phyloP scores from a whole-genome alignment of 139 green algal genomes.

The Spirogloea muscicola region DNA sequence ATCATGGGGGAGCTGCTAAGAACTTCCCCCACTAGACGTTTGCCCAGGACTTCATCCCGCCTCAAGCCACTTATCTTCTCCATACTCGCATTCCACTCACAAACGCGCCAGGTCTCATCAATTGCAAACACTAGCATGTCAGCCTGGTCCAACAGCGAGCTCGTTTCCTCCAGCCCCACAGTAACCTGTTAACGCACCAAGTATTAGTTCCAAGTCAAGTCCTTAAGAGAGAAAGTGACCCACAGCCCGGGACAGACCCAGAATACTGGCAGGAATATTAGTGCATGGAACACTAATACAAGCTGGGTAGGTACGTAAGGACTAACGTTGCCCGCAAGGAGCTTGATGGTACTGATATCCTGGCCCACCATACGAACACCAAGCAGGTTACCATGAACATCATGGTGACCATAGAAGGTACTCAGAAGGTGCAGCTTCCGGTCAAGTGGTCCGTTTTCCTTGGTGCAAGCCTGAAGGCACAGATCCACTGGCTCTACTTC shows the following conservation, averaged over 20 bases:
- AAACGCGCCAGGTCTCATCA: slow-evolving; percentile 20
- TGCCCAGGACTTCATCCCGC: slow-evolving; percentile 15
- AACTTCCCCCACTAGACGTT: slow-evolving; percentile 31
- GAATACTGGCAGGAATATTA: no score
- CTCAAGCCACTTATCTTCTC: slow-evolving; percentile 5
- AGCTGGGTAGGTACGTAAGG: no score
- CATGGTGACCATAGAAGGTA: slow-evolving; percentile 25
- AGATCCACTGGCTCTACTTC: slow-evolving; percentile 23
- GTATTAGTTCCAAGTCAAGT: no score
- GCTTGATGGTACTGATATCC: slow-evolving; percentile 31
- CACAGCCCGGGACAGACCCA: no score
- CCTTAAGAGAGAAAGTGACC: no score
- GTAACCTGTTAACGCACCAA: no score
- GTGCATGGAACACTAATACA: no score
- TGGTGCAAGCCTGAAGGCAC: background rate
- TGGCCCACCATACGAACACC: slow-evolving; percentile 32
- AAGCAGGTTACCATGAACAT: slow-evolving; percentile 23
- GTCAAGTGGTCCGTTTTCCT: slow-evolving; percentile 3
- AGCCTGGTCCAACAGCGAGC: slow-evolving; percentile 14
- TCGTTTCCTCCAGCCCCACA: slow-evolving; percentile 16
- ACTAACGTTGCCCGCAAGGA: slow-evolving; percentile 21
- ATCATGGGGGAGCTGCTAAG: slow-evolving; percentile 29
- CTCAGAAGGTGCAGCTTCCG: slow-evolving; percentile 1
- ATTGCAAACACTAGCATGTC: slow-evolving; percentile 31
- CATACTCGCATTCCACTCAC: slow-evolving; percentile 38